A percentile compares a stretch with the other conserved stretches of the same genome.
phyloP scores from a whole-genome alignment of 106 monocot genomes.

The Vanilla planifolia region DNA sequence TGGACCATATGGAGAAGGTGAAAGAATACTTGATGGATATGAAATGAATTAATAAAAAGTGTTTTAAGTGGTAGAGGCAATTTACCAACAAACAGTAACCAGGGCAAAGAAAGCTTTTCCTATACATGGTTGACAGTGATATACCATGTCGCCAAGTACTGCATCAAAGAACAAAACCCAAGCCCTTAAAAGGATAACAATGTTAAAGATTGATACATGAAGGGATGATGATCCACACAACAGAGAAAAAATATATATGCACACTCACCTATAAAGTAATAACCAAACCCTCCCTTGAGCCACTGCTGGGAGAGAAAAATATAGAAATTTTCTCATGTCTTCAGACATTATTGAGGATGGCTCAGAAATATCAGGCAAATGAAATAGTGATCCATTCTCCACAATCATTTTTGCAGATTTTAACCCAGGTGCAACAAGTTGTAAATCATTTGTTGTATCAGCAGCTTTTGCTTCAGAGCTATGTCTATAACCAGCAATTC shows the following conservation, averaged over 20 bases:
- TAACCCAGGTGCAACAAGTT: slow-evolving; percentile 27
- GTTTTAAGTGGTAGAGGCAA: neutral
- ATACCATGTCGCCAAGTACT: slow-evolving; percentile 99
- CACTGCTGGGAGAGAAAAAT: slow-evolving; percentile 63
- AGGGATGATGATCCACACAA: neutral
- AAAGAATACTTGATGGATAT: neutral
- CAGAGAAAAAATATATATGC: slow-evolving; percentile 3
- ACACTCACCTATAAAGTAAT: slow-evolving; percentile 76
- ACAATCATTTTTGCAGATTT: slow-evolving; percentile 20
- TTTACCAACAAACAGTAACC: slow-evolving; percentile 82
- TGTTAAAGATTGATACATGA: neutral
- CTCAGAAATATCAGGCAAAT: slow-evolving; percentile 76
- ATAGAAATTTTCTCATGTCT: slow-evolving; percentile 48
- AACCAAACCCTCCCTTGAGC: slow-evolving; percentile 85
- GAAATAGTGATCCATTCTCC: slow-evolving; percentile 14
- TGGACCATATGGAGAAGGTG: slow-evolving; percentile 1
- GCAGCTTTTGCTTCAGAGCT: slow-evolving; percentile 38
- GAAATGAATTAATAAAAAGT: slow-evolving; percentile 1
- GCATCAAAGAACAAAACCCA: slow-evolving; percentile 12
- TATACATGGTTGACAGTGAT: slow-evolving; percentile 87
- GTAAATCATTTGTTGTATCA: slow-evolving; percentile 15
- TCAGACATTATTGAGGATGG: slow-evolving; percentile 83
- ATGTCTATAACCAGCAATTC: slow-evolving; percentile 52
- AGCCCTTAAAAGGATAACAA: slow-evolving; percentile 5
- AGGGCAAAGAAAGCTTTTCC: slow-evolving; percentile 88